Conservation (phyloP, 2,329 filamentous ascomycete genomes). For the Neofusicoccum umdonicola region DNA sequence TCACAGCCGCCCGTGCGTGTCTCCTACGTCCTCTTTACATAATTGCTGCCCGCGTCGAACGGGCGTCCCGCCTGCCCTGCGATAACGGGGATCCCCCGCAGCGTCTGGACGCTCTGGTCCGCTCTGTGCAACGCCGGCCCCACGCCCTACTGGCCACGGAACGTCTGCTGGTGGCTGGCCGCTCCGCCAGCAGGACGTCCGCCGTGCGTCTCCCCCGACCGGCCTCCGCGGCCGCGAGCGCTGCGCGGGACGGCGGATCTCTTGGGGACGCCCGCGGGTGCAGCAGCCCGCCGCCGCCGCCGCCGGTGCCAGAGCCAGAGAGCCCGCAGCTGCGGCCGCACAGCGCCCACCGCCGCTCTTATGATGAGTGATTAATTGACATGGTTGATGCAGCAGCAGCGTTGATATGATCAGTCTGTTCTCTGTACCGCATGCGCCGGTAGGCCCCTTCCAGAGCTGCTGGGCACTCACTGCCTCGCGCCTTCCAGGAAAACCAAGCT, state of each 20-base stretch:
- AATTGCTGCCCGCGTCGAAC: background rate
- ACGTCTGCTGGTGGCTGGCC: background rate
- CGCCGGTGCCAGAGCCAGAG: background rate
- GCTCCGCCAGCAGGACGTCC: constrained; percentile 3
- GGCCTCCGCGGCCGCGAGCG: background rate
- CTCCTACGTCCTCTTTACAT: constrained; percentile 11
- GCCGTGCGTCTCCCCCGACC: background rate
- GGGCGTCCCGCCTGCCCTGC: background rate
- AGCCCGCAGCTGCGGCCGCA: background rate
- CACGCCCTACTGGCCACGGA: background rate
- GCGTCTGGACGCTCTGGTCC: background rate
- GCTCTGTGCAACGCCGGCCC: background rate
- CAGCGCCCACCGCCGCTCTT: background rate
- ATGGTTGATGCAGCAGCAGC: constrained; percentile 9
- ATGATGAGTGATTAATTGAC: constrained; percentile 12
- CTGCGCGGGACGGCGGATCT: background rate
- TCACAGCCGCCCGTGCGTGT: background rate
- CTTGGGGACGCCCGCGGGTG: background rate
- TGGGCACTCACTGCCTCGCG: constrained; percentile 10
- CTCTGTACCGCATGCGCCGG: constrained; percentile 7
- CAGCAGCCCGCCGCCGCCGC: background rate
- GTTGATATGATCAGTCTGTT: constrained; percentile 9
- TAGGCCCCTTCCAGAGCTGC: background rate
- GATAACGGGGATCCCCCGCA: constrained; percentile 7
- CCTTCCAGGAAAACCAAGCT: constrained; percentile 13